Conservation (phyloP, 306 rosid genomes). For the Quillaja saponaria region DNA sequence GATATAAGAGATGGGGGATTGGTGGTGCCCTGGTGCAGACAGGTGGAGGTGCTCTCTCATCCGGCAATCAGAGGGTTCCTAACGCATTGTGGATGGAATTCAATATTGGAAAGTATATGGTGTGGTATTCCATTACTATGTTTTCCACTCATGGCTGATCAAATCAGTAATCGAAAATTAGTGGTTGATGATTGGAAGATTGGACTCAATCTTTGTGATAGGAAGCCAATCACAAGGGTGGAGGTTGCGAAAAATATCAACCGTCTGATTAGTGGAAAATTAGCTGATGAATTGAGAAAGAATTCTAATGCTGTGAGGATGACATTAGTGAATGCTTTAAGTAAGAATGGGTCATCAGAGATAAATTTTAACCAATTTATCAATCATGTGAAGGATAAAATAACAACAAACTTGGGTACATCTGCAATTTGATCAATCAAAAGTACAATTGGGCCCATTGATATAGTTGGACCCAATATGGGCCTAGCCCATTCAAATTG, state of each 20-base stretch:
- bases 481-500: too few relatives aligned
- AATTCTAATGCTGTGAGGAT: constrained; percentile 17
- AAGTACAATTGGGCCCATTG: too few relatives aligned
- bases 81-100: constrained; percentile 46
- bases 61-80: constrained; percentile 40
- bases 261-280: constrained; percentile 22
- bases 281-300: constrained; percentile 27
- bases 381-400: constrained; percentile 22
- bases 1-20: constrained; percentile 23
- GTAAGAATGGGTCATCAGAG: constrained; percentile 26
- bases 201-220: constrained; percentile 37
- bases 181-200: constrained; percentile 45
- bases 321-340: constrained; percentile 2
- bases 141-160: constrained; percentile 30
- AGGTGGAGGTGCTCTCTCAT: constrained; percentile 35
- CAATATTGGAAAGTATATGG: constrained; percentile 38
- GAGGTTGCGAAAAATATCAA: constrained; percentile 35
- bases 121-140: constrained; percentile 36
- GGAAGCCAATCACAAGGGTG: constrained; percentile 17
- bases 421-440: too few relatives aligned
- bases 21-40: constrained; percentile 35
- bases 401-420: too few relatives aligned
- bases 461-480: too few relatives aligned
- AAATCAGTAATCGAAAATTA: constrained; percentile 38
- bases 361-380: constrained; percentile 24